Conservation (phyloP, 2,329 filamentous ascomycete species). For the Penicillium janthinellum region DNA sequence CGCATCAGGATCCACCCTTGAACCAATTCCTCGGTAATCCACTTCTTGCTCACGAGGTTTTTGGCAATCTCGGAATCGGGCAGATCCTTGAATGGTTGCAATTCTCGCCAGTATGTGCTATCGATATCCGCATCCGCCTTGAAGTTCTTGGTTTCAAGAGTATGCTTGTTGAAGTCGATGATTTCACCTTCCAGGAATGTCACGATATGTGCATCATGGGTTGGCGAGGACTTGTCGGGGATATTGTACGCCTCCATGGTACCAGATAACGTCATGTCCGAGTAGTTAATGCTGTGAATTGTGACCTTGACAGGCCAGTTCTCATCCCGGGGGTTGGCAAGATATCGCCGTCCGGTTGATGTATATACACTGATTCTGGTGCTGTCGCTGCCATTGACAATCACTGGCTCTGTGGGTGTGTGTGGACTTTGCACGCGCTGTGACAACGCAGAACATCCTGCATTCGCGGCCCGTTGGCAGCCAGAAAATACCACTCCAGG, state of each 20-base stretch:
- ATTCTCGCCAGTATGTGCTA: slow-evolving; percentile 51
- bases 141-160: slow-evolving; percentile 51
- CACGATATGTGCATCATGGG: slow-evolving; percentile 55
- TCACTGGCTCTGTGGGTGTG: slow-evolving; percentile 35
- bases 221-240: slow-evolving; percentile 52
- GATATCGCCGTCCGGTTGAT: slow-evolving; percentile 39
- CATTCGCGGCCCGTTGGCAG: slow-evolving; percentile 58
- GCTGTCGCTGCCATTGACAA: slow-evolving; percentile 39
- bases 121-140: slow-evolving; percentile 50
- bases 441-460: slow-evolving; percentile 30
- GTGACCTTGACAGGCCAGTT: slow-evolving; percentile 69
- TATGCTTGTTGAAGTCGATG: slow-evolving; percentile 61
- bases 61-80: slow-evolving; percentile 48
- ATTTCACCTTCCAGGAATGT: slow-evolving; percentile 71
- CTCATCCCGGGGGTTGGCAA: slow-evolving; percentile 51
- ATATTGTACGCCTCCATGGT: slow-evolving; percentile 73
- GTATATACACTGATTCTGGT: slow-evolving; percentile 42
- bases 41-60: slow-evolving; percentile 48
- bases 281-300: slow-evolving; percentile 63
- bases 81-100: slow-evolving; percentile 51
- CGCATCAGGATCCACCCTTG: slow-evolving; percentile 54
- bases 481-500: slow-evolving; percentile 64
- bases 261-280: slow-evolving; percentile 63
- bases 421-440: slow-evolving; percentile 33
- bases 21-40: slow-evolving; percentile 45